These are phyloP conservation scores for Phytophthora pluvialis DNA, from an alignment of 352 stramenopile genomes.

Conservation along the genomic window DNA sequence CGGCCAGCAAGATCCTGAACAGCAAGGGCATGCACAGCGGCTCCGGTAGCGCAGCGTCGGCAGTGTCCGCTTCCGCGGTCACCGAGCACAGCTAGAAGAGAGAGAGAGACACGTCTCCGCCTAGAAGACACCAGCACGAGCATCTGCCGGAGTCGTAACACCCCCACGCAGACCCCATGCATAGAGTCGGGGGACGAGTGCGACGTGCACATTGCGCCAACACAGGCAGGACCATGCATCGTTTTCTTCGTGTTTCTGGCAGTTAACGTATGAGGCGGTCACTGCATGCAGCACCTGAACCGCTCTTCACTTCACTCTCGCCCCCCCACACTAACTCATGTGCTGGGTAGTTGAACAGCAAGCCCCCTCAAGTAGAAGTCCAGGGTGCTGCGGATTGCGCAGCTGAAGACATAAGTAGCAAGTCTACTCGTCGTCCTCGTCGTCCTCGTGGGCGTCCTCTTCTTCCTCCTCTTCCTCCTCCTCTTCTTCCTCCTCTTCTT, in stretches of 20 bases:
- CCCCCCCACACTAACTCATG: slow-evolving; percentile 14
- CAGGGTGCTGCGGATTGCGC: slow-evolving; percentile 20
- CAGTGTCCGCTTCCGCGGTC: slow-evolving; percentile 18
- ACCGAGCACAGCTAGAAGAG: slow-evolving; percentile 27
- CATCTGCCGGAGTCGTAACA: neutral
- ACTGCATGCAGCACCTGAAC: slow-evolving; percentile 1
- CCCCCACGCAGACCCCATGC: neutral
- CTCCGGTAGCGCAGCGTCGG: slow-evolving; percentile 10
- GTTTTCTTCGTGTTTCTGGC: slow-evolving; percentile 45
- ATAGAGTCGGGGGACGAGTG: slow-evolving; percentile 7
- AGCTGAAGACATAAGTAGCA: slow-evolving; percentile 14
- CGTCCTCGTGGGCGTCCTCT: slow-evolving; percentile 41
- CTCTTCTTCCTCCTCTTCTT: slow-evolving; percentile 61
- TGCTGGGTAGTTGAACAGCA: slow-evolving; percentile 10
- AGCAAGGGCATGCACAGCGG: slow-evolving; percentile 42
- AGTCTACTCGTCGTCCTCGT: slow-evolving; percentile 44
- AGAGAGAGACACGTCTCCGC: neutral
- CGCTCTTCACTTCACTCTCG: neutral
- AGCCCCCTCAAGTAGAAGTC: neutral
- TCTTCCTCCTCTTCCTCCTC: slow-evolving; percentile 41
- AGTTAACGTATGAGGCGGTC: slow-evolving; percentile 26
- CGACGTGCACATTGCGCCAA: neutral
- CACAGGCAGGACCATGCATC: slow-evolving; percentile 8
- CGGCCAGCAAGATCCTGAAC: slow-evolving; percentile 73
- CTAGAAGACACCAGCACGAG: slow-evolving; percentile 12